A percentile compares a stretch with the other conserved stretches of the same genome.
phyloP scores from a whole-genome alignment of 2,329 filamentous ascomycete genomes.

The Cadophora luteo-olivacea region DNA sequence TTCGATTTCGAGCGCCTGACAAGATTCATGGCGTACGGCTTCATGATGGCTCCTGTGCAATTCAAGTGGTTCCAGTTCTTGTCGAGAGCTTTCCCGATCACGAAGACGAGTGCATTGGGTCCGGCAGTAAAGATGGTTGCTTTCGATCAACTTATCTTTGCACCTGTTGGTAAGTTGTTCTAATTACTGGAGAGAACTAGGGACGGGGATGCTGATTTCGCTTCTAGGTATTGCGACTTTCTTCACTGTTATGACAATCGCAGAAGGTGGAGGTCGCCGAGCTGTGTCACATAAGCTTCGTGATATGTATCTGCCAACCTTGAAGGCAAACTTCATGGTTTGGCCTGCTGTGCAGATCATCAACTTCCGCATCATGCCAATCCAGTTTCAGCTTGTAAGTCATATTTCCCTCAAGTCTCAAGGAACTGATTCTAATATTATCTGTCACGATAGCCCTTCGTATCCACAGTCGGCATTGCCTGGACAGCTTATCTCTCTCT shows the following conservation, averaged over 20 bases:
- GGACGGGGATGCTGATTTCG: conserved; percentile 14
- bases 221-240: conserved; percentile 76
- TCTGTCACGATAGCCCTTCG: conserved; percentile 74
- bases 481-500: conserved; percentile 98
- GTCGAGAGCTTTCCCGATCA: conserved; percentile 81
- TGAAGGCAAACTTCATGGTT: conserved; percentile 94
- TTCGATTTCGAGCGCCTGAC: conserved; percentile 97
- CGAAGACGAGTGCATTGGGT: conserved; percentile 73
- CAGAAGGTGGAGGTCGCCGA: conserved; percentile 86
- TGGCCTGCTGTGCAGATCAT: conserved; percentile 97
- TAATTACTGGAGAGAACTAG: not conserved
- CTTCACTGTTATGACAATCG: conserved; percentile 95
- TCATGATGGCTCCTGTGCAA: conserved; percentile 93
- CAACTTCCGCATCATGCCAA: conserved; percentile 94
- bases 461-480: conserved; percentile 92
- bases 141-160: conserved; percentile 92
- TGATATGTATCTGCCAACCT: conserved; percentile 90
- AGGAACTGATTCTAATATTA: conserved; percentile 9
- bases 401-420: not conserved
- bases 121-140: conserved; percentile 90
- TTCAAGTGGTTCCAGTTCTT: conserved; percentile 96
- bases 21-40: conserved; percentile 96
- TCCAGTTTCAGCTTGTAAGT: conserved; percentile 95
- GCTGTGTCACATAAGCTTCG: conserved; percentile 84
- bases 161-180: conserved; percentile 73